Conservation (phyloP, 1,284 basidiomycete species). For the Ustilago xerochloae region DNA sequence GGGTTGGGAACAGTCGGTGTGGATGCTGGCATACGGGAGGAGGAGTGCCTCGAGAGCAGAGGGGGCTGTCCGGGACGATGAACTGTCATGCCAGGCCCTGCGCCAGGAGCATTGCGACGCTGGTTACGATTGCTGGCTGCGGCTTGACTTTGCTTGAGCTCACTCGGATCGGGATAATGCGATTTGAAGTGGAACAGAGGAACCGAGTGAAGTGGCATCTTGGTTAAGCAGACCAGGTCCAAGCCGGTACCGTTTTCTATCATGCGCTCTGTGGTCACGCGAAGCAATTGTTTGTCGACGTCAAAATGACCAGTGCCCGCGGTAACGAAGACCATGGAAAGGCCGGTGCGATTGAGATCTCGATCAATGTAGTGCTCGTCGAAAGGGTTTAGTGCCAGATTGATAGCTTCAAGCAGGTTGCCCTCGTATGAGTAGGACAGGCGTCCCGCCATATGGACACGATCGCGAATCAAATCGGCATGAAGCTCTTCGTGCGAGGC, state of each 20-base stretch:
- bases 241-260: constrained; percentile 91
- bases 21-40: constrained; percentile 21
- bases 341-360: constrained; percentile 90
- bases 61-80: constrained; percentile 27
- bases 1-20: constrained; percentile 21
- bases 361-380: constrained; percentile 97
- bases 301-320: constrained; percentile 94
- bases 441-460: constrained; percentile 71
- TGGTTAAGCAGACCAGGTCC: constrained; percentile 89
- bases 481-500: constrained; percentile 54
- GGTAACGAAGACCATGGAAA: constrained; percentile 85
- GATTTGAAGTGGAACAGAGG: constrained; percentile 68
- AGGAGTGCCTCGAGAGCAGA: constrained; percentile 31
- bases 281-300: constrained; percentile 87
- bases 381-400: constrained; percentile 89
- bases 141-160: constrained; percentile 27
- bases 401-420: constrained; percentile 92
- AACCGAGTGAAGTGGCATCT: constrained; percentile 89
- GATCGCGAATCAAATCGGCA: constrained; percentile 56
- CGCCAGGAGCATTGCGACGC: constrained; percentile 17
- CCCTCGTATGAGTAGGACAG: constrained; percentile 92
- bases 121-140: constrained; percentile 11
- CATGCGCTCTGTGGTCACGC: constrained; percentile 93
- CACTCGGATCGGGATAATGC: constrained; percentile 43
- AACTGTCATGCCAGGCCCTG: constrained; percentile 35